These are phyloP conservation scores for Juglanconis sp. DNA, from an alignment of 2,329 filamentous ascomycete genomes.

Conservation along the genomic window DNA sequence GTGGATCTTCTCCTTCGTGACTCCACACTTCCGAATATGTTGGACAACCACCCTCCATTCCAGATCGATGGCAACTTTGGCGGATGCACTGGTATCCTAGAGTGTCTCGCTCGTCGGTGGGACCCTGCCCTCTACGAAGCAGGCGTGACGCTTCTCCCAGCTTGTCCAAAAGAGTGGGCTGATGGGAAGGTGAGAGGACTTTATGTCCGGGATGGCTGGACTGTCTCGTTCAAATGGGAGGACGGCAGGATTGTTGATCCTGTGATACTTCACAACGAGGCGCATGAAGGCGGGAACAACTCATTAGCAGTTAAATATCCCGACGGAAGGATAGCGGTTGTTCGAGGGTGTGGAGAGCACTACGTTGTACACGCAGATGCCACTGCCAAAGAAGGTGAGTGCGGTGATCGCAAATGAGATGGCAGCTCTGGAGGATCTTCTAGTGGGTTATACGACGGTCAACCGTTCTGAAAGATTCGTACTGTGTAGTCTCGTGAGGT, in stretches of 20 bases:
- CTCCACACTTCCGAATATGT: slow-evolving; percentile 41
- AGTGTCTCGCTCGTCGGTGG: slow-evolving; percentile 41
- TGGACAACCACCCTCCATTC: slow-evolving; percentile 44
- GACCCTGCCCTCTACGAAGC: slow-evolving; percentile 21
- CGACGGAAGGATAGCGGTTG: slow-evolving; percentile 2
- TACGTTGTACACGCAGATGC: background rate
- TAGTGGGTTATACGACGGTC: no score
- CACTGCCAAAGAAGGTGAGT: background rate
- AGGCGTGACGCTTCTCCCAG: slow-evolving; percentile 35
- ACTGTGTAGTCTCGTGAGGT: no score
- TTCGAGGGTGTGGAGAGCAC: slow-evolving; percentile 13
- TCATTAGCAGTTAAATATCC: slow-evolving; percentile 9
- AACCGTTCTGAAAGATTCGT: no score
- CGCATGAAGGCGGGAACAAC: background rate
- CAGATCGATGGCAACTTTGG: slow-evolving; percentile 52
- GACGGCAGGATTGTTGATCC: slow-evolving; percentile 20
- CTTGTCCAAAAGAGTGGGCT: slow-evolving; percentile 34
- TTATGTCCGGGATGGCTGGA: slow-evolving; percentile 32
- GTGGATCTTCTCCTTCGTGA: slow-evolving; percentile 35
- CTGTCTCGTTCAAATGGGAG: slow-evolving; percentile 35
- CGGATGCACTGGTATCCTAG: slow-evolving; percentile 42
- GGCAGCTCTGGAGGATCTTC: no score
- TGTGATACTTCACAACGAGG: background rate
- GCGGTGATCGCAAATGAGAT: background rate
- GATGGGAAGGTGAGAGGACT: slow-evolving; percentile 32